These are phyloP conservation scores for Psidium guajava DNA, from an alignment of 345 rosid genomes.

Conservation along the genomic window DNA sequence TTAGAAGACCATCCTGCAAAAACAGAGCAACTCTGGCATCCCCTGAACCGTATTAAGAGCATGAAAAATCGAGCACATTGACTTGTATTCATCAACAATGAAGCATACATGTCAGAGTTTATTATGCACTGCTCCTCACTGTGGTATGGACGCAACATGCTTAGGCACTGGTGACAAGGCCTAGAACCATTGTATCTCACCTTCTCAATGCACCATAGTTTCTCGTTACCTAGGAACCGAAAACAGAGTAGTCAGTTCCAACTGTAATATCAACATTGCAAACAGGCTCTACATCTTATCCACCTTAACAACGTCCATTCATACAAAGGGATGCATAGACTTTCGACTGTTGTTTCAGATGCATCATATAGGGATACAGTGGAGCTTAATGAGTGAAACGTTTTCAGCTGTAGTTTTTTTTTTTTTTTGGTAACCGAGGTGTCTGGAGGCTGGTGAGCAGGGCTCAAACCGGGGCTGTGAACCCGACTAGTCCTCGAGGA, in stretches of 20 bases:
- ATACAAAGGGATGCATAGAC: not conserved
- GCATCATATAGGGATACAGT: not conserved
- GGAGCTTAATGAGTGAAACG: not conserved
- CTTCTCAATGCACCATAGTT: constrained; percentile 89
- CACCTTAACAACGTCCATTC: not conserved
- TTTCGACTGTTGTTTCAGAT: not conserved
- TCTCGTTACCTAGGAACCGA: constrained; percentile 45
- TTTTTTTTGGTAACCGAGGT: no score
- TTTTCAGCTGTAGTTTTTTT: not conserved
- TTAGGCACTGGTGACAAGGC: not conserved
- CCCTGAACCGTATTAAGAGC: not conserved
- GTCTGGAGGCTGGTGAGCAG: no score
- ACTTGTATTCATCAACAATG: not conserved
- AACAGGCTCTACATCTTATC: not conserved
- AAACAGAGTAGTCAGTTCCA: not conserved
- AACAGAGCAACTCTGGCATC: not conserved
- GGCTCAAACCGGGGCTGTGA: no score
- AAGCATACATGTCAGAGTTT: not conserved
- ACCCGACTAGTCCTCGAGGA: no score
- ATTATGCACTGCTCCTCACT: not conserved
- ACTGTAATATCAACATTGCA: not conserved
- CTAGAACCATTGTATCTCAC: not conserved
- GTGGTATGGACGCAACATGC: not conserved
- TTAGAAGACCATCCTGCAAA: not conserved
- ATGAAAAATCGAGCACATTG: not conserved